Evolutionary conservation across 2,329 filamentous ascomycete genomes (phyloP), one percentile per base, ranked within the genome.

Genomic region (Neospermospora avenae): DNA sequence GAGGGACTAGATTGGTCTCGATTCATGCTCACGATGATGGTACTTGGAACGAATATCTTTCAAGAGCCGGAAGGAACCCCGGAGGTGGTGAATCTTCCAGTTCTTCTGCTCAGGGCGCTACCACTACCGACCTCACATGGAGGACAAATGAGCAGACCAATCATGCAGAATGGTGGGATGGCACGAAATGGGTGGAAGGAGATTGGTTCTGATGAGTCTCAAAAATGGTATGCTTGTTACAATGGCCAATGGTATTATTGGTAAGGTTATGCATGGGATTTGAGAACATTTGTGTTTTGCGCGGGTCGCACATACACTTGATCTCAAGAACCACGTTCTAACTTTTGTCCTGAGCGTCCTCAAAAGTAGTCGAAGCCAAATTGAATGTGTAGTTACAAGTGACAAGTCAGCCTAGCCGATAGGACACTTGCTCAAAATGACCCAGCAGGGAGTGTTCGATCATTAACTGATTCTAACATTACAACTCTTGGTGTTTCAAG

Each of bases 11-110:
- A 48, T 48, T 56, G 46, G 5, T 46, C 54, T 56, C 54, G 39
- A 56, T 56, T 56, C 54, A 56, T 22, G 54, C 54, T 48, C 54
- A 56, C 54, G 54, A 56, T 34, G 39, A 56, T 56, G 54, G 54
- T 56, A 56, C 39, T 22, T 56, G 54, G 54, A 56, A 56, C 46
- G 54, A 56, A 48, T 56, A 31, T 44, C 18, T 58, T 52, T 52
- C 48, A 18, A 42, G 31, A 35, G 31, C 31, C 31, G 13, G 31
- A 35, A 35, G 13, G 31, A 35, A 35, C 31, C 6, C 31, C 31
- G 31, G 31, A 6, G 31, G 31, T 35, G 31, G 31, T 35, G 31
- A 35, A 35, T 35, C 31, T 35, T 35, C 31, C 31, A 35, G 31
- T 35, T 35, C 31, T 35, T 35, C 31, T 35, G 31, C 31, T 35